Evolutionary conservation across 768 basidiomycete genomes (phyloP), one percentile per base, ranked within the genome.

Genomic region (Mycena pura): DNA sequence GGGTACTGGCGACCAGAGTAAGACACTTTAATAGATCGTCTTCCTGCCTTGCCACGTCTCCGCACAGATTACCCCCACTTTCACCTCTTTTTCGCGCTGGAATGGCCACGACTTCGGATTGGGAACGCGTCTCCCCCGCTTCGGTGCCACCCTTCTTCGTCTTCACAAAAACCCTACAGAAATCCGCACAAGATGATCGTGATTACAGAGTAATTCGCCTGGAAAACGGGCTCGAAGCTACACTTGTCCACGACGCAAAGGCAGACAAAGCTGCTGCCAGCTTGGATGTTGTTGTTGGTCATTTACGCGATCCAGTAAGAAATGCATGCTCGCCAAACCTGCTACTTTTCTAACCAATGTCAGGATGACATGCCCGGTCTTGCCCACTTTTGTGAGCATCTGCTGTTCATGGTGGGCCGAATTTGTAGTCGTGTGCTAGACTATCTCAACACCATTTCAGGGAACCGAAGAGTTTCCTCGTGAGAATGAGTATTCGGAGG

Each of bases 231-330:
- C 77, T 99, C n/a, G 89, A 92, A 62, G 95, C 89, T 1, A 85
- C 90, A 64, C 75, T 99, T 24, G 82, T 99, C 14, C 89, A 89
- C 55, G 96, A 99, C 72, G 76, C 84, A 0, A 88, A 86, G 63
- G 87, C 96, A 6, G 97, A 99, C 78, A 97, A 96, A 76, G 92
- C 94, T 11, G 93, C 95, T 0, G 97, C 96, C 2, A 93, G 93
- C 70, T 82, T 99, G 69, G 93, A 96, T 75, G 95, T 99, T 50
- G 89, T 90, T 32, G 95, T 98, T 2, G 97, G 97, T 5, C 96
- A 99, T 75, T 75, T 99, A 52, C 87, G 84, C 41, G 97, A 99
- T 75, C 97, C 97, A 15, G 93, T 93, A 71, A 74, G 90, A 80
- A 36, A 14, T n/a, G n/a, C n/a, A n/a, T n/a, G 32, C 25, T 53